phyloP scores from a whole-genome alignment of 2,329 filamentous ascomycete genomes.

The Calonectria naviculata region DNA sequence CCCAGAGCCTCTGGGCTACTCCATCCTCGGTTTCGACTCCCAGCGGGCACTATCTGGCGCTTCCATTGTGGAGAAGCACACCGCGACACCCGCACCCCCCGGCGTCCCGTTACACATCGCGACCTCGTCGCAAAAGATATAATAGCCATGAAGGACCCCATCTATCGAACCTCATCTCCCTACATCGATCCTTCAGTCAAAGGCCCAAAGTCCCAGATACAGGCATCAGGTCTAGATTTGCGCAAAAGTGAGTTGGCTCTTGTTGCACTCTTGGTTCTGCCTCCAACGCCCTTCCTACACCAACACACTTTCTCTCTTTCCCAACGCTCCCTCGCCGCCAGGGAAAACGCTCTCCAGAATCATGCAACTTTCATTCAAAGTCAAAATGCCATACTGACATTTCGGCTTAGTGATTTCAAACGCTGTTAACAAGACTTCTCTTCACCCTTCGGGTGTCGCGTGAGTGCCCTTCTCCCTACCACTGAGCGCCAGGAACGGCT shows the following conservation, averaged over 20 bases:
- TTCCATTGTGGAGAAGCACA: slow-evolving; percentile 40
- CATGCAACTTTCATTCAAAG: slow-evolving; percentile 19
- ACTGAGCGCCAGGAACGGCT: slow-evolving; percentile 8
- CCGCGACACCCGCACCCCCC: slow-evolving; percentile 36
- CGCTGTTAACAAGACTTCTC: slow-evolving; percentile 88
- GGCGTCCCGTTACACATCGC: slow-evolving; percentile 36
- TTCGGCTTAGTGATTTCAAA: slow-evolving; percentile 60
- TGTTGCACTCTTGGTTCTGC: slow-evolving; percentile 12
- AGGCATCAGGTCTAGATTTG: slow-evolving; percentile 50
- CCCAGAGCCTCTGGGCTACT: slow-evolving; percentile 34
- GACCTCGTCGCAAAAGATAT: slow-evolving; percentile 44
- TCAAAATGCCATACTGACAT: slow-evolving; percentile 34
- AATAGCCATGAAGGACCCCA: slow-evolving; percentile 57
- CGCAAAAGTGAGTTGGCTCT: slow-evolving; percentile 53
- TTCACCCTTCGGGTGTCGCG: slow-evolving; percentile 92
- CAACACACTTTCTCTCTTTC: not conserved
- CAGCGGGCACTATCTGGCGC: slow-evolving; percentile 41
- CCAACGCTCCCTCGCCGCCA: not conserved
- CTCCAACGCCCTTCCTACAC: slow-evolving; percentile 20
- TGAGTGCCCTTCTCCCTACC: slow-evolving; percentile 62
- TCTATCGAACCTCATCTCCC: slow-evolving; percentile 50
- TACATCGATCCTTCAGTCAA: slow-evolving; percentile 52
- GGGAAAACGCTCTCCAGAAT: not conserved
- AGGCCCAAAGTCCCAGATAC: slow-evolving; percentile 53
- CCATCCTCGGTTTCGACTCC: slow-evolving; percentile 43